These are phyloP conservation scores for Neodidymelliopsis sp. DNA, from an alignment of 2,329 filamentous ascomycete genomes.

Conservation along the genomic window DNA sequence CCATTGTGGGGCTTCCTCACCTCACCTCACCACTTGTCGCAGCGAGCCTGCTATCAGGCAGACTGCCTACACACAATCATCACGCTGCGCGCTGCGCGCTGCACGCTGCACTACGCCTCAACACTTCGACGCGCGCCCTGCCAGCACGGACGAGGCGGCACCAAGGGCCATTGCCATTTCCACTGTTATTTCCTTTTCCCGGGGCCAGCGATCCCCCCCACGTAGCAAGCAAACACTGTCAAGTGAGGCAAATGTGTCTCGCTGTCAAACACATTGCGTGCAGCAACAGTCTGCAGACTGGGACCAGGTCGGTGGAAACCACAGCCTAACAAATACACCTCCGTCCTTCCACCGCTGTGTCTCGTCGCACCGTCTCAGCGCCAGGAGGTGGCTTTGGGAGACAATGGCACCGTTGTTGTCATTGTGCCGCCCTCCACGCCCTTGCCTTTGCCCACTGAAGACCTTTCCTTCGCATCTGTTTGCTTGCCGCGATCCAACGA, in stretches of 20 bases:
- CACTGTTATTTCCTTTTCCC: conserved; percentile 4
- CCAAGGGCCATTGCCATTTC: conserved; percentile 1
- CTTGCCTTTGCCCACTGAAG: not conserved
- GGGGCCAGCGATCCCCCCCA: conserved; percentile 7
- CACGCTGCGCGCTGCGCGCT: conserved; percentile 24
- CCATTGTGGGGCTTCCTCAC: not conserved
- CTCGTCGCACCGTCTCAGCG: conserved; percentile 17
- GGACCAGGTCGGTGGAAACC: conserved; percentile 4
- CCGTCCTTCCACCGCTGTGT: conserved; percentile 9
- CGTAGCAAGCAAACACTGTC: conserved; percentile 21
- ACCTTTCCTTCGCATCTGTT: not conserved
- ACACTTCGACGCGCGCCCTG: conserved; percentile 21
- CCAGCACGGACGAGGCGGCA: conserved; percentile 15
- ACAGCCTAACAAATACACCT: conserved; percentile 5
- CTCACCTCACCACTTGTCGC: conserved; percentile 1
- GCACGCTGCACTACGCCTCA: conserved; percentile 23
- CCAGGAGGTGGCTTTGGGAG: conserved; percentile 14
- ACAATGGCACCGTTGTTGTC: conserved; percentile 2
- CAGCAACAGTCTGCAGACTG: conserved; percentile 1
- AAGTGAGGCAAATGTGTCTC: conserved; percentile 17
- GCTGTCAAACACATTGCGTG: conserved; percentile 15
- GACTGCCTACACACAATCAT: conserved; percentile 18
- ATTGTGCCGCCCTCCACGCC: conserved; percentile 2
- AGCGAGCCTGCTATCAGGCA: too few species aligned
- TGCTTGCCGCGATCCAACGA: conserved; percentile 8